Base-by-base conservation (phyloP, 2,329 filamentous ascomycete species). In the Fusarium nisikadoi region DNA sequence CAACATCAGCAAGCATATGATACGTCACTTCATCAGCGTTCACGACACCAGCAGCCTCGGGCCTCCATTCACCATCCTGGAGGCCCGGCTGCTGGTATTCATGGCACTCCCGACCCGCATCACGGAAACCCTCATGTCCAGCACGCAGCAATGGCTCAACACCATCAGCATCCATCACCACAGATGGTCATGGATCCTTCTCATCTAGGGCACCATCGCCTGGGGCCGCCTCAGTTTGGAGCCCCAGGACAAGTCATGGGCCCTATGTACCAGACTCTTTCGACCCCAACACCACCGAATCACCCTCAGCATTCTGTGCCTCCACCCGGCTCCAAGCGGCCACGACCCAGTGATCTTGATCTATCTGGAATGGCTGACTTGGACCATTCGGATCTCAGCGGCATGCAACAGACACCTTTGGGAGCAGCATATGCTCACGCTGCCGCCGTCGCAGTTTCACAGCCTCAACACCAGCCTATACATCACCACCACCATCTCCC, bases 401-500 rank as follows among this genome's bases (percentile, higher is more conserved):
- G 84, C 50, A 88, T 89, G 82, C 85, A 88, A 69, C 85, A 86
- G 58, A 83, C 83, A 16, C 83, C 86, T 8, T 81, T 90, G 77
- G 84, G 86, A n/a, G 83, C 83, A 23, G 81, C 85, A 16, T 89
- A 89, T 68, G 82, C 83, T 66, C 82, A 88, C 76, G 77, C 84
- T 58, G 78, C 85, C 59, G 78, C 82, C 7, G 77, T 75, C 7
- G 74, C 76, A 11, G 75, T 76, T 19, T 70, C 57, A 6, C 72
- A 78, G 38, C 59, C 72, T 23, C 83, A 85, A 39, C 83, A 85
- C 36, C 83, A 85, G 29, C 87, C 88, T 41, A 89, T 89, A 50
- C 93, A 97, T 78, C 93, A 95, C 77, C 94, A 97, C 77, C 93
- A 95, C 76, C 91, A 92, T 45, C 86, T 95, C 41, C 93, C 94